Evolutionary conservation across 2,329 filamentous ascomycete species (phyloP).

Genomic region (Colletotrichum tropicale): DNA sequence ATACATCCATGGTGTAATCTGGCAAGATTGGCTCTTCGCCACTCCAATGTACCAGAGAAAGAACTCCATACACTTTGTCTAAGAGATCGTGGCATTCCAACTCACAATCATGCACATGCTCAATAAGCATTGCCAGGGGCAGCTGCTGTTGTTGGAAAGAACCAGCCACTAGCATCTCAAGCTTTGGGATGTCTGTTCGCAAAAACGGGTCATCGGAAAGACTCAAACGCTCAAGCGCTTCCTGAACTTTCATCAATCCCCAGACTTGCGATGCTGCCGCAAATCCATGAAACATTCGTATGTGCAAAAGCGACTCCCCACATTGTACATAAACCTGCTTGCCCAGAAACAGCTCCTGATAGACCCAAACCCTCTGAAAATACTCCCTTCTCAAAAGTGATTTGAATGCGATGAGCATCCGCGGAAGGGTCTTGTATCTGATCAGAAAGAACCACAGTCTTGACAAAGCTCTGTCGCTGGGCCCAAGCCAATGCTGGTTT

Average conservation of each 20-base stretch:
- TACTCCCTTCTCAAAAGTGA: not conserved
- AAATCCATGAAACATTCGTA: not conserved
- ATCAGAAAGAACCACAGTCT: not conserved
- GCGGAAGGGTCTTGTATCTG: not conserved
- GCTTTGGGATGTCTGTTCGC: not conserved
- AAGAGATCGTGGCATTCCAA: not conserved
- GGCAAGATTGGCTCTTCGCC: not conserved
- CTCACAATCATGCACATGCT: not conserved
- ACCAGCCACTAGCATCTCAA: not conserved
- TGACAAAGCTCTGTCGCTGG: not conserved
- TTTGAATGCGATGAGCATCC: not conserved
- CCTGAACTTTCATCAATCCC: not conserved
- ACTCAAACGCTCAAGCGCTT: not conserved
- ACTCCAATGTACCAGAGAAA: not conserved
- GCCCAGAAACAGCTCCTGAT: not conserved
- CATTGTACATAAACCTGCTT: not conserved
- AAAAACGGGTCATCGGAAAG: not conserved
- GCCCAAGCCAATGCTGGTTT: not conserved
- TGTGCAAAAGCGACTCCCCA: not conserved
- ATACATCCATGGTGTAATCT: not conserved
- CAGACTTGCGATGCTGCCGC: not conserved
- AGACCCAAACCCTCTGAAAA: not conserved
- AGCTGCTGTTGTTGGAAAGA: not conserved
- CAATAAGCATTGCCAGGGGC: not conserved
- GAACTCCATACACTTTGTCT: not conserved